Base-by-base conservation (phyloP, 1,284 basidiomycete species). In the Tylopilus sp. region DNA sequence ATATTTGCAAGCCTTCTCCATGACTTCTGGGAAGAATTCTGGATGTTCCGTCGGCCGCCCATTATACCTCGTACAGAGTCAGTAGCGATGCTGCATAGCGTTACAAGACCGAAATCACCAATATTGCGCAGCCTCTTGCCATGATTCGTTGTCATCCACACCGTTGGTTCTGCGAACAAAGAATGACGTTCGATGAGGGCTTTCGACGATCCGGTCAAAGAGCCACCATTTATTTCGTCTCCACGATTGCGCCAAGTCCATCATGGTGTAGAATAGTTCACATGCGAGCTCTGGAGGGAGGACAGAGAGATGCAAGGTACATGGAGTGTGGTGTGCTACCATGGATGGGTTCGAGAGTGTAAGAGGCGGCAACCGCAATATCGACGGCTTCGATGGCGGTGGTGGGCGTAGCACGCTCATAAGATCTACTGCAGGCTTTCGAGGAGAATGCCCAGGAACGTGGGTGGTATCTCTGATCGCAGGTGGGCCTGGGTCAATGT, bases 211-310 rank as follows among this genome's bases (percentile, higher is more conserved):
- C 16, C 84, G 75, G 59, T 92, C 88, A 63, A 88, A 86, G 10
- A 93, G 72, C 81, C 82, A 91, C 90, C 89, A 93, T 59, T 83
- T 86, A 57, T 89, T 91, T 37, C 80, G 71, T 46, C 78, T 71
- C 90, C 90, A 92, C 7, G 67, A 62, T 42, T 67, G 71, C 21
- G 86, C 82, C n/a, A 73, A 69, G 43, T 80, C 74, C 9, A 83
- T 49, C 84, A 89, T 84, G 0, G 73, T 74, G 55, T 89, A 81
- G 61, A 87, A 90, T 23, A 90, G 67, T 41, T 73, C 73, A 58
- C 78, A 86, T 0, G 88, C 87, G 12, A 90, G 74, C 42, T 88
- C 81, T 4, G 79, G 75, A 6, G 88, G 86, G 6, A 91, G 73
- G 26, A 85, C 63, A 23, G 84, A 84, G 16, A 72, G 67, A 63